Conservation (phyloP, 441 rosid genomes). For the Metrosideros polymorpha region DNA sequence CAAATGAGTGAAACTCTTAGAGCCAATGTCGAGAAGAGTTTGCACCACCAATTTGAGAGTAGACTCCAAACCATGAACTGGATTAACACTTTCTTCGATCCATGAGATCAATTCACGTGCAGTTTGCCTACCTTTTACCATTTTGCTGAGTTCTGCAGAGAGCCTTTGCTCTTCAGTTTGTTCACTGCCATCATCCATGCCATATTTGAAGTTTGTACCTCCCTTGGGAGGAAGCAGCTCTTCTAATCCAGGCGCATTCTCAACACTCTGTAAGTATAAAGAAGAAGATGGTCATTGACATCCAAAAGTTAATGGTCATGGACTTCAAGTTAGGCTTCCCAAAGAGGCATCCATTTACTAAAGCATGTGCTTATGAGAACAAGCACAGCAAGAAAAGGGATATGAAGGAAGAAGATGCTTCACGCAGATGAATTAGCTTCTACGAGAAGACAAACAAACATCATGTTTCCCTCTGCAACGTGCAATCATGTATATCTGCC, state of each 20-base stretch:
- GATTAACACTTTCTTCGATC: constrained; percentile 72
- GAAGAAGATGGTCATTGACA: not conserved
- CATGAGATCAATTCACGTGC: constrained; percentile 73
- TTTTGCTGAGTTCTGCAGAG: constrained; percentile 65
- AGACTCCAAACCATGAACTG: constrained; percentile 64
- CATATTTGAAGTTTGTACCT: constrained; percentile 61
- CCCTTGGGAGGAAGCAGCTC: constrained; percentile 92
- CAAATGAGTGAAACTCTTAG: constrained; percentile 98
- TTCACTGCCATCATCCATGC: constrained; percentile 59
- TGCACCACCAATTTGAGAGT: constrained; percentile 68
- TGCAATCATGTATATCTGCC: not conserved
- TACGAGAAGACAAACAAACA: not conserved
- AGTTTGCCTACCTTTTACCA: constrained; percentile 83
- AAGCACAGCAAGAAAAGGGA: not conserved
- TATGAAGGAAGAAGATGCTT: not conserved
- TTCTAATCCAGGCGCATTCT: constrained; percentile 80
- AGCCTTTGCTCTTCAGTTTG: constrained; percentile 59
- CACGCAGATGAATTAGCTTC: not conserved
- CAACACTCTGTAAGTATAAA: constrained; percentile 57
- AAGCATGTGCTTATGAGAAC: not conserved
- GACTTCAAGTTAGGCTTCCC: not conserved
- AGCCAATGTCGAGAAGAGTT: constrained; percentile 88
- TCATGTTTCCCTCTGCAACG: not conserved
- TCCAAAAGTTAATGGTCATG: not conserved
- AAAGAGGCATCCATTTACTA: not conserved